These are phyloP conservation scores for Carpinus viminea DNA, from an alignment of 306 rosid species.

Conservation along the genomic window DNA sequence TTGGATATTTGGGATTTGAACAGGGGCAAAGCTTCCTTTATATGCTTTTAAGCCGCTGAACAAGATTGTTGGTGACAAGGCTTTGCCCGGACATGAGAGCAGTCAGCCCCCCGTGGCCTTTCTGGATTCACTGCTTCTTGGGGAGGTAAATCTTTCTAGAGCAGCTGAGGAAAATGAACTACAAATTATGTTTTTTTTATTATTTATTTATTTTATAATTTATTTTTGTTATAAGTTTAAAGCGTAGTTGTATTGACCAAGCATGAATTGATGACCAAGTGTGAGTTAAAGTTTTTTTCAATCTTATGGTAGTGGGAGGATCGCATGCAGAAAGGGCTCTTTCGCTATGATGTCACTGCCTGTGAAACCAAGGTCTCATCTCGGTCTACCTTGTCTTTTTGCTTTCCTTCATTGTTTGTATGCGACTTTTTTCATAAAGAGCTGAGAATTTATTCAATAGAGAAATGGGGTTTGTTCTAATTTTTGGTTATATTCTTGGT, in stretches of 20 bases:
- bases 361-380: conserved; percentile 83
- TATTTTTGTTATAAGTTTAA: background rate
- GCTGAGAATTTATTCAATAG: background rate
- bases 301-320: conserved; percentile 76
- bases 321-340: conserved; percentile 87
- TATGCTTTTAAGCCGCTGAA: conserved; percentile 66
- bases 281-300: conserved; percentile 17
- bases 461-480: conserved; percentile 13
- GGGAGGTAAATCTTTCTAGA: conserved; percentile 53
- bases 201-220: too few species aligned
- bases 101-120: conserved; percentile 68
- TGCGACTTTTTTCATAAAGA: background rate
- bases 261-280: background rate
- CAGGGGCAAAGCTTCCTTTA: conserved; percentile 88
- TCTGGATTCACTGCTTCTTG: conserved; percentile 85
- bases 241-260: background rate
- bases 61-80: conserved; percentile 37
- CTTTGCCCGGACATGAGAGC: conserved; percentile 28
- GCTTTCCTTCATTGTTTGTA: background rate
- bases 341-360: conserved; percentile 92
- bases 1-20: conserved; percentile 10
- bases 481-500: conserved; percentile 22
- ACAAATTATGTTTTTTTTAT: background rate
- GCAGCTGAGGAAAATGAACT: conserved; percentile 15
- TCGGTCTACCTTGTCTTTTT: background rate